phyloP scores from a whole-genome alignment of 2,329 filamentous ascomycete species.

The Aspergillus sp. region DNA sequence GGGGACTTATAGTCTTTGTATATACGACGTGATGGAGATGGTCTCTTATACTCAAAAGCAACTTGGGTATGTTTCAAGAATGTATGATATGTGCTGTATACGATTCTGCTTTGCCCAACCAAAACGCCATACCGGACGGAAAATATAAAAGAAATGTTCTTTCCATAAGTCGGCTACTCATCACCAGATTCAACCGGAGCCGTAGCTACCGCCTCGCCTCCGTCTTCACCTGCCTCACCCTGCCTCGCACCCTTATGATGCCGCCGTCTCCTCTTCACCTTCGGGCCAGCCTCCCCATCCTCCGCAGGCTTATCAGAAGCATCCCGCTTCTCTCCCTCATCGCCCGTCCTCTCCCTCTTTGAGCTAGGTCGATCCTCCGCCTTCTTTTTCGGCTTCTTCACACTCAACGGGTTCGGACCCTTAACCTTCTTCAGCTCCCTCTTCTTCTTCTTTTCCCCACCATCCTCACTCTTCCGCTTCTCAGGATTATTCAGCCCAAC shows the following conservation, averaged over 20 bases:
- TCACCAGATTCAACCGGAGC: constrained; percentile 18
- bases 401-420: constrained; percentile 48
- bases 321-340: constrained; percentile 8
- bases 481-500: constrained; percentile 40
- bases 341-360: background rate
- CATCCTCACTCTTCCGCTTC: constrained; percentile 33
- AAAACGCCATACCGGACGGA: constrained; percentile 30
- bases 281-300: constrained; percentile 27
- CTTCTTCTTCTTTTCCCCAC: constrained; percentile 33
- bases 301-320: constrained; percentile 19
- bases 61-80: constrained; percentile 7
- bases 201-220: constrained; percentile 11
- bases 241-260: constrained; percentile 31
- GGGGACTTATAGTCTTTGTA: background rate
- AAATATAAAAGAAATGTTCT: background rate
- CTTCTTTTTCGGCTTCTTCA: constrained; percentile 48
- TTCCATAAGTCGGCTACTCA: constrained; percentile 7
- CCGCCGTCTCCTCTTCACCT: constrained; percentile 36
- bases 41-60: background rate
- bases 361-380: constrained; percentile 19
- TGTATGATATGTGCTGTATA: constrained; percentile 20
- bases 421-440: constrained; percentile 40
- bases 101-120: constrained; percentile 19
- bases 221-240: constrained; percentile 17
- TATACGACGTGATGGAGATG: background rate